Evolutionary conservation across 148 eudicot species (phyloP), one percentile per base, ranked within the genome.

Genomic region (Silene conica): DNA sequence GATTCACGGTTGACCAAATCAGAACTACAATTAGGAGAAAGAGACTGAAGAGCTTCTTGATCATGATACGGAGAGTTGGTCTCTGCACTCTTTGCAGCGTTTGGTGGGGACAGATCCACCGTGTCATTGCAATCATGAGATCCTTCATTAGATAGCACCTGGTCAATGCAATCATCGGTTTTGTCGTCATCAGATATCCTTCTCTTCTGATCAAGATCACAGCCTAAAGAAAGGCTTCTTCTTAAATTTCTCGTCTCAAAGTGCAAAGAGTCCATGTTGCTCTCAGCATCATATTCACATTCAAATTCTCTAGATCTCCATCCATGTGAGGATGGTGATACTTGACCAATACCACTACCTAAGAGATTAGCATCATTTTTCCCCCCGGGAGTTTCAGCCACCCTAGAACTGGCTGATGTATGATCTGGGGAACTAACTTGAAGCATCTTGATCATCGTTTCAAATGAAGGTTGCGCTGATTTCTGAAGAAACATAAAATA

Each of bases 211-310:
- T 85, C 83, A 66, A 90, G 55, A 58, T 86, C 90, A 78, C 87
- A 87, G 71, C 97, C 97, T 50, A 89, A 66, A 84, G 97, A 95
- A 20, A 76, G 73, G 80, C 92, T 82, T 78, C 89, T 95, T 68
- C 75, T 87, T 25, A 90, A 58, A 55, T 57, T 68, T 16, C 82
- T 70, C 41, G 67, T 60, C 74, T 73, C 78, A 67, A 69, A 72
- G 67, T 64, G 65, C 68, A 25, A 57, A 58, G 72, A 71, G 12
- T 69, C 82, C 64, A 52, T 71, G 54, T 87, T 79, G 50, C 76
- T 63, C 62, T 77, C 89, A 60, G 57, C 78, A 57, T 82, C 76
- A 68, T 55, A 63, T 55, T 77, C 80, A 64, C 80, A 31, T 69
- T 85, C 83, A 21, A 83, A 50, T 58, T 86, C 92, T 74, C 89